Evolutionary conservation across 352 stramenopile genomes (phyloP).

Genomic region (Phytophthora tentaculata): DNA sequence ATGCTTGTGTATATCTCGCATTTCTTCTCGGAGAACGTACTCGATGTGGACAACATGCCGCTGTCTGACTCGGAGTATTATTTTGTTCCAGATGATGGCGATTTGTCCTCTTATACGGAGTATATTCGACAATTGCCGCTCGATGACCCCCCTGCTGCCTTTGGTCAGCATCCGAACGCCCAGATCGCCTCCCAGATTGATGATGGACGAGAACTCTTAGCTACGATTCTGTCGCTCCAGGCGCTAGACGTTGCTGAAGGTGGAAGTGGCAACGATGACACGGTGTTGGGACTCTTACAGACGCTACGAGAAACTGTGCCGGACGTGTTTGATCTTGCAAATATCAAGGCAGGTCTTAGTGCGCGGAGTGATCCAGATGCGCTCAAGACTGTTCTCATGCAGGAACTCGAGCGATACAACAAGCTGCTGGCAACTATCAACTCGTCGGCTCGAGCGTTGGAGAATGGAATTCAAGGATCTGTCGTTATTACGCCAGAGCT

Average conservation of each 20-base stretch:
- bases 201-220: slow-evolving; percentile 89
- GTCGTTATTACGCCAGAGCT: slow-evolving; percentile 96
- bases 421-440: slow-evolving; percentile 85
- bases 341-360: slow-evolving; percentile 74
- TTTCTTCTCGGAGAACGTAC: slow-evolving; percentile 93
- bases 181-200: slow-evolving; percentile 96
- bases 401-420: slow-evolving; percentile 96
- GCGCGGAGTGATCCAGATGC: slow-evolving; percentile 88
- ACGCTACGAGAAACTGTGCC: slow-evolving; percentile 90
- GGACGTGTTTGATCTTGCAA: slow-evolving; percentile 88
- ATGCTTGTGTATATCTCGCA: slow-evolving; percentile 97
- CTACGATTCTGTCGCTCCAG: slow-evolving; percentile 92
- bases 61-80: slow-evolving; percentile 93
- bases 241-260: slow-evolving; percentile 83
- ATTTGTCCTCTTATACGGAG: slow-evolving; percentile 88
- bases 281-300: slow-evolving; percentile 84
- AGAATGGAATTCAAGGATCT: slow-evolving; percentile 93
- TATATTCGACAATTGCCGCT: slow-evolving; percentile 93
- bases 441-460: slow-evolving; percentile 80
- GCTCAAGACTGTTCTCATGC: slow-evolving; percentile 94
- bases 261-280: slow-evolving; percentile 89
- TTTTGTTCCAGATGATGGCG: slow-evolving; percentile 93
- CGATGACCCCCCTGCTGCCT: slow-evolving; percentile 91
- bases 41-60: slow-evolving; percentile 85
- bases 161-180: slow-evolving; percentile 96